Base-by-base conservation (phyloP, 1,139 yeast genomes). In the Candida freyschussii region DNA sequence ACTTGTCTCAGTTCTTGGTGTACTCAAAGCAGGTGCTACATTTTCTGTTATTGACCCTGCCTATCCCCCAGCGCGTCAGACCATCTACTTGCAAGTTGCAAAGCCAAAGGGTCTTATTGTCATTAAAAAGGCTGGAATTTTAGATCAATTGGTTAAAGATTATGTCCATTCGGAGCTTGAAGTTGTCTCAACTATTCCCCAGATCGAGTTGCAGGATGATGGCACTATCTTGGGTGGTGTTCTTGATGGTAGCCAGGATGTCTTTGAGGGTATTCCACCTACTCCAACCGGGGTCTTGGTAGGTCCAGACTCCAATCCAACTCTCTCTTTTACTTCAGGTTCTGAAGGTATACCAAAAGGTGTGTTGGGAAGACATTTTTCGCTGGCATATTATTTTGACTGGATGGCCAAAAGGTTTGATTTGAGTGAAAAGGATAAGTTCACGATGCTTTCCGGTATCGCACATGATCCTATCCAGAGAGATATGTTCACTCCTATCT, bases 381-480 rank as follows among this genome's bases (percentile, higher is more conserved):
- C 97, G 1, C 69, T 91, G 45, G 95, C 98, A 1, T 91, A 93
- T 64, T 91, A 91, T 60, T 91, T 91, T 72, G 95, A 95, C 24
- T 91, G 99, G 99, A 91, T 91, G 99, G 72, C 96, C 13, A 62
- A 84, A 56, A 73, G 79, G 34, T 91, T 93, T 54, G 75, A 78
- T 26, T 70, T 91, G 30, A 72, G 83, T 21, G 83, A 75, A 38
- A 72, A 78, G 26, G 98, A 93, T 61, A 81, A 71, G 55, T 91
- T 91, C 64, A 93, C 99, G 16, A 91, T 91, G 99, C 72, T 91
- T 40, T 84, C 95, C 17, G 99, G 99, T 55, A 91, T 91, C 58
- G 99, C 99, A 0, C 99, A 91, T 57, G 99, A 91, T 62, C 99
- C 99, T 12, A 91, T 91, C 43, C 99, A 91, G 65, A 81, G 99